Base-by-base conservation (phyloP, 2,329 filamentous ascomycete species). In the Aureobasidium sp. region DNA sequence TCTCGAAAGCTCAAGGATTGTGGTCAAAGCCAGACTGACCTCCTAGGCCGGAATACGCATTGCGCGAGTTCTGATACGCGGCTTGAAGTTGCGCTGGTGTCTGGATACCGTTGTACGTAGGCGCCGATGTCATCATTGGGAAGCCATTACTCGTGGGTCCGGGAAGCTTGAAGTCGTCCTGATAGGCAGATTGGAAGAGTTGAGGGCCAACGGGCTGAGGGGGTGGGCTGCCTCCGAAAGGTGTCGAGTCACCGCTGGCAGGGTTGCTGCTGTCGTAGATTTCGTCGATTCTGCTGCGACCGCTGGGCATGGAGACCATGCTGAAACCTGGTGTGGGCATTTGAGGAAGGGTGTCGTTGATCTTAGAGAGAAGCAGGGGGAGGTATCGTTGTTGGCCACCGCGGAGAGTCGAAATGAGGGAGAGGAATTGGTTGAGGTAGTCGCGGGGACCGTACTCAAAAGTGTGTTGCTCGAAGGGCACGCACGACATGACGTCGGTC, bases 381-480 rank as follows among this genome's bases (percentile, higher is more conserved):
- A 93, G 78, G 70, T 91, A 94, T 55, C 88, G 86, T 64, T 87
- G 83, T 62, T 92, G 83, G 8, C 89, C 89, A 62, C 84, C 86
- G n/a, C 89, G 88, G 21, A 94, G 80, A 9, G 84, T 78, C 0
- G 85, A 84, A 1, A 91, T 78, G 15, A 90, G 79, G 62, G 82
- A 82, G 59, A 89, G 78, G 16, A 91, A 78, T 63, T 88, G 82
- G 63, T 84, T 84, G 6, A 95, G 82, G 69, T 90, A 86, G 68
- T 93, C 88, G 39, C 85, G 85, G 3, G 90, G 89, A 0, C 86
- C 85, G 41, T 83, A 73, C 27, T 81, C 79, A 69, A 90, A 91
- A n/a, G 74, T 73, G 62, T 77, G 69, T 62, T 76, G 76, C 54
- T 77, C 83, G 55, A 86, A 79, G 1, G 81, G 80, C 5, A 83